A percentile compares a stretch with the other conserved stretches of the same genome.
Evolutionary conservation across 352 stramenopile genomes (phyloP).

Genomic region (Globisporangium alternatum): DNA sequence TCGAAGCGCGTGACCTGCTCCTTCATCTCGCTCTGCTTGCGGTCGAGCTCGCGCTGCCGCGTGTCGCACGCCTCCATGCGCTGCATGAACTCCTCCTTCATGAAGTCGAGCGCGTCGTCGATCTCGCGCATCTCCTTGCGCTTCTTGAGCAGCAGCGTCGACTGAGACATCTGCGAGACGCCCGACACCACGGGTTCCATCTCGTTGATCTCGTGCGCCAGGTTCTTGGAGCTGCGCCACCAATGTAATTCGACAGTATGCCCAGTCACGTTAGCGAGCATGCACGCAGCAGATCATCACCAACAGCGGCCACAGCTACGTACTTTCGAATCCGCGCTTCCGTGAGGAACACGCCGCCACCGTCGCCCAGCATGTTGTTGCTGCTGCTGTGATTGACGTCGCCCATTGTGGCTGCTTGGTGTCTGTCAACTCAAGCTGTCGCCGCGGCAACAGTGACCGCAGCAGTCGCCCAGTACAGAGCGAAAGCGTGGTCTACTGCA

Average conservation of each 20-base stretch:
- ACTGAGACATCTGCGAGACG: slow-evolving; percentile 88
- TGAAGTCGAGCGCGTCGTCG: slow-evolving; percentile 89
- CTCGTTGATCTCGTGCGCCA: slow-evolving; percentile 55
- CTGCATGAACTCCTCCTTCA: slow-evolving; percentile 91
- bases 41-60: slow-evolving; percentile 75
- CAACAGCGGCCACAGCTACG: neutral
- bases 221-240: slow-evolving; percentile 34
- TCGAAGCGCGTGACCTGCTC: slow-evolving; percentile 90
- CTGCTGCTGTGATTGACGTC: slow-evolving; percentile 12
- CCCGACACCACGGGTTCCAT: slow-evolving; percentile 79
- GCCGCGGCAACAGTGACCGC: neutral
- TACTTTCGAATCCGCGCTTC: slow-evolving; percentile 50
- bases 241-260: neutral
- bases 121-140: slow-evolving; percentile 93
- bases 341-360: slow-evolving; percentile 69
- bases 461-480: neutral
- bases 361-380: slow-evolving; percentile 39
- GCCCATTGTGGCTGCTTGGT: neutral
- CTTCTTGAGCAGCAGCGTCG: slow-evolving; percentile 90
- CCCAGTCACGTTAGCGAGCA: neutral
- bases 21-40: slow-evolving; percentile 90
- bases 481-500: neutral
- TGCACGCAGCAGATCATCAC: neutral
- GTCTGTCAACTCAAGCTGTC: neutral
- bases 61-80: slow-evolving; percentile 88